Base-by-base conservation (phyloP, 805 yeast species). In the Metschnikowia matae region DNA sequence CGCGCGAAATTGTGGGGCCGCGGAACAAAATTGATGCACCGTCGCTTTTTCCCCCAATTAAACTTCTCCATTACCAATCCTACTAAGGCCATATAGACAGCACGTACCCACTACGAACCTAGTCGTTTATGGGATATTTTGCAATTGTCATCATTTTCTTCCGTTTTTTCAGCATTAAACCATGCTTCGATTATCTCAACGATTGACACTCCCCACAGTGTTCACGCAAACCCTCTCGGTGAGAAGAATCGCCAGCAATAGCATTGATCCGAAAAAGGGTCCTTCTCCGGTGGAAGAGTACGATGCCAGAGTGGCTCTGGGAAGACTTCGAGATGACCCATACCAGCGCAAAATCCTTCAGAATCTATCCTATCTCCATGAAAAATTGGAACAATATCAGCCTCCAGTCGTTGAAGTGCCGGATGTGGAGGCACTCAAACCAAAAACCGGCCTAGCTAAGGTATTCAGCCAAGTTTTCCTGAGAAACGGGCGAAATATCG, bases 261-360 rank as follows among this genome's bases (percentile, higher is more conserved):
- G 45, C 31, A 42, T 32, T 21, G 38, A 42, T 33, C n/a, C 38
- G 14, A 42, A 42, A 3, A 20, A 21, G 11, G 17, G 15, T 3
- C 29, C 49, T 40, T 52, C 79, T 1, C 87, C 86, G 1, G 51
- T 83, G 8, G 71, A 75, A 49, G 79, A 77, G 50, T 83, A 83
- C 55, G 75, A 82, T 48, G 51, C 67, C 38, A 63, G 77, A 26
- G 81, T 82, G 3, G 62, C 70, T n/a, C 44, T 65, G 13, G 83
- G 84, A 0, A 71, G 69, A 50, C 68, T 87, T 21, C 73, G 80
- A 51, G 87, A 86, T 58, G 99, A 92, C 63, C 82, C 80, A 18
- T 85, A 85, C 65, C 98, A 92, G 68, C 75, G 96, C 38, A 78
- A 80, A 31, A 85, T 89, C 49, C 80, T 92, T 38, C 65, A 79